Evolutionary conservation across 768 basidiomycete genomes (phyloP).

Genomic region (Pholiota conissans): DNA sequence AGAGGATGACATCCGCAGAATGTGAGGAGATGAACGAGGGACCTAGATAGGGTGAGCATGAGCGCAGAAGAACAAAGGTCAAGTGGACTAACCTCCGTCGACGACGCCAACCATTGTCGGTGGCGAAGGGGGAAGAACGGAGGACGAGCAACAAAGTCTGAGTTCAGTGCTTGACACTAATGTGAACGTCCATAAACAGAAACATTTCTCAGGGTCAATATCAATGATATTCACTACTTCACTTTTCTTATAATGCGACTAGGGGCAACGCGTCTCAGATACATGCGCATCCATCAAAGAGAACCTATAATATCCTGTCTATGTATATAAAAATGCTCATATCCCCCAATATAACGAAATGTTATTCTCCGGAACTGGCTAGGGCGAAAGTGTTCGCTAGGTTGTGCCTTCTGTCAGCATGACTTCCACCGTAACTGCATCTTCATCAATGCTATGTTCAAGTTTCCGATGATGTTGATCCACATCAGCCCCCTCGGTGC

Average conservation of each 20-base stretch:
- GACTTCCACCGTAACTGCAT: slow-evolving; percentile 24
- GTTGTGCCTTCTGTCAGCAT: slow-evolving; percentile 23
- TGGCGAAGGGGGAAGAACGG: slow-evolving; percentile 23
- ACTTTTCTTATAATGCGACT: background rate
- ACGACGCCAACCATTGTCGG: slow-evolving; percentile 48
- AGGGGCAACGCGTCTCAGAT: slow-evolving; percentile 1
- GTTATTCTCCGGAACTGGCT: background rate
- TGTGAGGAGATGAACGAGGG: slow-evolving; percentile 79
- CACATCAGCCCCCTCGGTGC: background rate
- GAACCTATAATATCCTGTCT: background rate
- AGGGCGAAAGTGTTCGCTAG: background rate
- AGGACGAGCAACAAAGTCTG: slow-evolving; percentile 15
- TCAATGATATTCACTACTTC: slow-evolving; percentile 1
- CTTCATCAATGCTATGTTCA: slow-evolving; percentile 24
- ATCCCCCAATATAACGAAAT: background rate
- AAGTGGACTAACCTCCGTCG: slow-evolving; percentile 37
- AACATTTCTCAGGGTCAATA: slow-evolving; percentile 7
- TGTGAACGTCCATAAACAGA: slow-evolving; percentile 4
- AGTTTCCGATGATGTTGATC: slow-evolving; percentile 7
- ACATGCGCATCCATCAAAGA: background rate
- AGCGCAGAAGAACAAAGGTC: slow-evolving; percentile 6
- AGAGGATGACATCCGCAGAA: slow-evolving; percentile 89
- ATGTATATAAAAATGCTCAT: background rate
- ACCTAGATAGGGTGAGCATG: slow-evolving; percentile 35
- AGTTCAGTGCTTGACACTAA: slow-evolving; percentile 12